These are phyloP conservation scores for Wickerhamiella slavikovae DNA, from an alignment of 805 yeast species.

Conservation along the genomic window DNA sequence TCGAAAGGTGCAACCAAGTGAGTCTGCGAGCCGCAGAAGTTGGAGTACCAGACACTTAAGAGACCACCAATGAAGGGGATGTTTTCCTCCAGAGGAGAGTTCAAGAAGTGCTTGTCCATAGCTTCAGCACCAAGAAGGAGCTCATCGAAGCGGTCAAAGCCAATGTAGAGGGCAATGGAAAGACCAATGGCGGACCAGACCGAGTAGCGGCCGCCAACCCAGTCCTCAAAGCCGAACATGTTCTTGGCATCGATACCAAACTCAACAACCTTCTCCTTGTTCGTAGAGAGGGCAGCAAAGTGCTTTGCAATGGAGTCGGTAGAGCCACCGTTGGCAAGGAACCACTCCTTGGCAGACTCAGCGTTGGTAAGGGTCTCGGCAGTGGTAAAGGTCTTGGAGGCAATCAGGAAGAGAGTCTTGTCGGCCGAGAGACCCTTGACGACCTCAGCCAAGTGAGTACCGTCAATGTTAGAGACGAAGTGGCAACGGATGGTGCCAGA, in stretches of 20 bases:
- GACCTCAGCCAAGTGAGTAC: conserved; percentile 89
- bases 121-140: conserved; percentile 97
- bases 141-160: conserved; percentile 79
- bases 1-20: conserved; percentile 97
- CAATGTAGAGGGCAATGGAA: conserved; percentile 85
- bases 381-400: conserved; percentile 97
- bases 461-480: conserved; percentile 96
- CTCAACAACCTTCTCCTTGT: conserved; percentile 73
- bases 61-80: conserved; percentile 89
- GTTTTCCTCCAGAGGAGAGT: conserved; percentile 73
- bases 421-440: conserved; percentile 64
- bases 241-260: conserved; percentile 95
- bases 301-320: conserved; percentile 74
- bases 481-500: conserved; percentile 50
- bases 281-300: conserved; percentile 91
- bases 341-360: conserved; percentile 87
- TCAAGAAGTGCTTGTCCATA: conserved; percentile 72
- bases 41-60: conserved; percentile 94
- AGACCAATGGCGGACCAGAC: conserved; percentile 99
- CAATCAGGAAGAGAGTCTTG: conserved; percentile 69
- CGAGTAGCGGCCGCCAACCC: conserved; percentile 99
- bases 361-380: conserved; percentile 97
- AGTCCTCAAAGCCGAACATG: conserved; percentile 95
- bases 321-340: conserved; percentile 51
- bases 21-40: conserved; percentile 95